Evolutionary conservation across 768 basidiomycete genomes (phyloP), one percentile per base, ranked within the genome.

Genomic region (Trametes villosa): DNA sequence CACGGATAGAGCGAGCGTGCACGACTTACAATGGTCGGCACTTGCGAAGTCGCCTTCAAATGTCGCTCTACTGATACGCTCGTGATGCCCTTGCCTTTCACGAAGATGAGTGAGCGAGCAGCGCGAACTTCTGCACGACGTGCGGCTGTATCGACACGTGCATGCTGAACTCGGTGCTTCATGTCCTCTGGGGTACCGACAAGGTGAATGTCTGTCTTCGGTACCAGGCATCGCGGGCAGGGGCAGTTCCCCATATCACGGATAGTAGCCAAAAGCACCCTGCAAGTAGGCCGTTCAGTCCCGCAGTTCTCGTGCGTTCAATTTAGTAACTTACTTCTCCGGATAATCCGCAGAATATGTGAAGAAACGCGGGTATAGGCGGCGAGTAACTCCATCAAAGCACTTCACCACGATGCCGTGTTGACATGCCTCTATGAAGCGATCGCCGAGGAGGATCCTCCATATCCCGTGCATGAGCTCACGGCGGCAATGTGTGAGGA

Each of bases 221-320:
- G 34, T 0, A 71, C 46, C 1, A 67, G 36, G 61, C 76, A 76
- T 0, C 67, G 52, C 12, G 76, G 73, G 52, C 76, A 76, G 0
- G 72, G 75, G 30, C 70, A 76, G 5, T 18, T 22, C 0, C 74
- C 75, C 18, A 70, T 60, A 22, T 75, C 68, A 7, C 59, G 62
- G 11, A 81, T 77, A 6, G 70, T 69, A 0, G 77, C 71, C 2
- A 81, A 42, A 1, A 80, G 68, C 9, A 78, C 63, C 60, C 77
- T 78, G 47, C n/a, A 36, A n/a, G n/a, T n/a, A n/a, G n/a, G n/a
- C n/a, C n/a, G n/a, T n/a, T n/a, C n/a, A n/a, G n/a, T n/a, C n/a
- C n/a, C n/a, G n/a, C n/a, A n/a, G n/a, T n/a, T n/a, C n/a, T n/a
- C n/a, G n/a, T n/a, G n/a, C n/a, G n/a, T n/a, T n/a, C n/a, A n/a